phyloP scores from a whole-genome alignment of 2,329 filamentous ascomycete species.

The Mycosphaerella sp. region DNA sequence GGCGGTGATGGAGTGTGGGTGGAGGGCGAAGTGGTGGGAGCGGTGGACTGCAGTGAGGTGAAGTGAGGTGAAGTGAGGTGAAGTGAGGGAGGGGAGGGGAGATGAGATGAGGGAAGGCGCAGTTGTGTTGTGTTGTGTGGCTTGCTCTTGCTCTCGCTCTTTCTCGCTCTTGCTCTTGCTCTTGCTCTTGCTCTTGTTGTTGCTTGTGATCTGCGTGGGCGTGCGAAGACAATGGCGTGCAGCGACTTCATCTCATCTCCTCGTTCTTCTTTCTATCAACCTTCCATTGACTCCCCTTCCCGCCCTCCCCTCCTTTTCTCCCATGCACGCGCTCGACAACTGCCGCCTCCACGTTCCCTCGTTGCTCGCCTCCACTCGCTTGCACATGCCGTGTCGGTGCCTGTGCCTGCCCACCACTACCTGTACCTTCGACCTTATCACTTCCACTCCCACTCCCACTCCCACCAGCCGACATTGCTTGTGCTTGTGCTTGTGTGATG shows the following conservation, averaged over 20 bases:
- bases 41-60: slow-evolving; percentile 2
- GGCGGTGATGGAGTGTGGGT: not conserved
- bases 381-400: not conserved
- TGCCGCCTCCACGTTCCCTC: not conserved
- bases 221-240: not conserved
- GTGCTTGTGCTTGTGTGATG: not conserved
- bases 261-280: not conserved
- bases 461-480: not conserved
- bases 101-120: not conserved
- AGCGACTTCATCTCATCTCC: too few relatives aligned
- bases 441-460: not conserved
- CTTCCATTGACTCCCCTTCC: not conserved
- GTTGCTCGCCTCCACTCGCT: not conserved
- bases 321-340: too few relatives aligned
- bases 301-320: not conserved
- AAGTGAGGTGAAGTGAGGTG: not conserved
- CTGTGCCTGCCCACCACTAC: too few relatives aligned
- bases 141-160: not conserved
- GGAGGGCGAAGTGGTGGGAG: slow-evolving; percentile 9
- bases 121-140: not conserved
- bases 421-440: not conserved
- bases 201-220: not conserved
- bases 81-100: not conserved
- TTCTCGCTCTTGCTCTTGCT: not conserved
- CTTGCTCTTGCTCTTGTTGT: not conserved